Evolutionary conservation across 768 basidiomycete genomes (phyloP), one percentile per base, ranked within the genome.

Genomic region (Hygrophoropsis aurantiaca): DNA sequence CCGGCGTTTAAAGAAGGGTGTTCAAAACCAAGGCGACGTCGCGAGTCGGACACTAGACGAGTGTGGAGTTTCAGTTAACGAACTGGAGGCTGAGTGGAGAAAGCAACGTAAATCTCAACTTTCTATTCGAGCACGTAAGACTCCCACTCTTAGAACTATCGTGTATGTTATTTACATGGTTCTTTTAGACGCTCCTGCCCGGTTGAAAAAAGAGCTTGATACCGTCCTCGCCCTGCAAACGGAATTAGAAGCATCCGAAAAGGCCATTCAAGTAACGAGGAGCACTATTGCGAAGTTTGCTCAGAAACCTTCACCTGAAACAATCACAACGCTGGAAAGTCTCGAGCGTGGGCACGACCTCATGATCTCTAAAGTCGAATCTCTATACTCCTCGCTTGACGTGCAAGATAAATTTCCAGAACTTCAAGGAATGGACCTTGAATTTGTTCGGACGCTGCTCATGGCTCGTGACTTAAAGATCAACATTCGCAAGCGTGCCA

Each of bases 191-290:
- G 58, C 64, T 2, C 66, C 64, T 2, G 46, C 38, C 0, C 47
- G 55, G 2, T 48, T 73, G 2, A 67, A 68, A 26, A 64, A 65
- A 36, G 68, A 71, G 30, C 50, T 71, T 1, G 60, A 71, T 40
- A 46, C 51, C 0, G 46, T 73, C 3, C 46, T 73, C 1, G 43
- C 40, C 8, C 58, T 72, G 2, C 68, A 70, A 45, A 57, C 61
- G 4, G 47, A 61, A 13, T 41, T 67, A 6, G 59, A 65, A 8
- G 40, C 37, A 0, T 43, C 69, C 4, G 64, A 68, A 18, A 47
- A 50, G 3, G 44, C 61, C 1, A 55, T 69, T 15, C 16, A 51
- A 18, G 39, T 32, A 11, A 51, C 56, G 2, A 44, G 44, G 27
- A 15, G n/a, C 2, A 39, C 42, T 1, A 32, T 67, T 11, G 19